Conservation (phyloP, 2,329 filamentous ascomycete species). For the Pseudogymnoascus sp. region DNA sequence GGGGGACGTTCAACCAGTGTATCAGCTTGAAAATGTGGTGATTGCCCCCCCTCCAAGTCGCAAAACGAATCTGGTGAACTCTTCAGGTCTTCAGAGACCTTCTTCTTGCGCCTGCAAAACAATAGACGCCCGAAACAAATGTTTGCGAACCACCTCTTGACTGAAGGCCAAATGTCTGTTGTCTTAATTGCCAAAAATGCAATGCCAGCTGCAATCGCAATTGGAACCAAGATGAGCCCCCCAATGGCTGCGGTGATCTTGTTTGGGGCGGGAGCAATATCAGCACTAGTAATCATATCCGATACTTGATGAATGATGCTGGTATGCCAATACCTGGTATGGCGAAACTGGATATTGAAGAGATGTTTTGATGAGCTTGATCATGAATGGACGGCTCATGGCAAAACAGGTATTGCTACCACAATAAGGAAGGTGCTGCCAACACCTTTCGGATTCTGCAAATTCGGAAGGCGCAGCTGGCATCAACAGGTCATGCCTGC, state of each 20-base stretch:
- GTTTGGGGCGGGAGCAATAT: slow-evolving; percentile 21
- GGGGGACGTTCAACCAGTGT: slow-evolving; percentile 18
- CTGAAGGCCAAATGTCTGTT: slow-evolving; percentile 16
- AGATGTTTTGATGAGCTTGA: neutral
- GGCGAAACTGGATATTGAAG: neutral
- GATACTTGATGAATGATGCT: slow-evolving; percentile 16
- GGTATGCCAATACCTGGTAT: slow-evolving; percentile 5
- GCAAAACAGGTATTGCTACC: neutral
- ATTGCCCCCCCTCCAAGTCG: slow-evolving; percentile 28
- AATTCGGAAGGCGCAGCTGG: neutral
- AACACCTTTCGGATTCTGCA: neutral
- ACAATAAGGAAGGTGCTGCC: neutral
- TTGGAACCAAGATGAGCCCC: slow-evolving; percentile 38
- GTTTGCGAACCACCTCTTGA: slow-evolving; percentile 16
- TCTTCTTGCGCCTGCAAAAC: slow-evolving; percentile 9
- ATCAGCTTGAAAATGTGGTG: slow-evolving; percentile 24
- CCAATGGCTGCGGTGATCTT: slow-evolving; percentile 33
- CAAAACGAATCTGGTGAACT: slow-evolving; percentile 30
- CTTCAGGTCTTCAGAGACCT: slow-evolving; percentile 28
- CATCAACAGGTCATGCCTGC: neutral
- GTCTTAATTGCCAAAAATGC: slow-evolving; percentile 27
- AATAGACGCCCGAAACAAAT: slow-evolving; percentile 14
- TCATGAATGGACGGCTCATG: neutral
- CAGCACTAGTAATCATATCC: slow-evolving; percentile 26
- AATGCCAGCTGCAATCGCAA: slow-evolving; percentile 31